Percentiles rank a stretch among this genome's conserved stretches.
These are phyloP conservation scores for Lolium rigidum DNA, from an alignment of 176 grass and related monocot genomes.

Conservation along the genomic window DNA sequence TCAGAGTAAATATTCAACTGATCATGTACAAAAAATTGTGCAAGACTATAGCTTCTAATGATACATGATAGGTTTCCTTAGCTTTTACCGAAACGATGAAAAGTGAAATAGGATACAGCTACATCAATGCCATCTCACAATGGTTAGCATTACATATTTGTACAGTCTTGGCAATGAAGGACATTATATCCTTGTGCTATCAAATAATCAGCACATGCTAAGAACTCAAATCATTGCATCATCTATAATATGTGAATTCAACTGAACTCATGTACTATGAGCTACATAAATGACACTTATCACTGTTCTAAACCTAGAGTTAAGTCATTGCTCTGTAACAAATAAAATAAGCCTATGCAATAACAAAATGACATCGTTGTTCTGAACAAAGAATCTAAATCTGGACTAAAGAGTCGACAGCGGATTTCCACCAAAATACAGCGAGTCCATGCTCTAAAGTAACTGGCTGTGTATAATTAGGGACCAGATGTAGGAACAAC, in stretches of 20 bases:
- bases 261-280: neutral
- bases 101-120: slow-evolving; percentile 28
- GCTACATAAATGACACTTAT: neutral
- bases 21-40: neutral
- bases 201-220: neutral
- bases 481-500: slow-evolving; percentile 24
- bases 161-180: neutral
- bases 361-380: slow-evolving; percentile 16
- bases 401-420: neutral
- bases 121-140: neutral
- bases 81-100: neutral
- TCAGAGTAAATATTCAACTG: slow-evolving; percentile 26
- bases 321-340: slow-evolving; percentile 5
- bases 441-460: slow-evolving; percentile 11
- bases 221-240: neutral
- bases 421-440: neutral
- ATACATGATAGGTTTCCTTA: neutral
- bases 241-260: neutral
- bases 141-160: neutral
- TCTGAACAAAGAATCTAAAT: neutral
- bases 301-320: slow-evolving; percentile 4
- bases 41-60: neutral
- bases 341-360: neutral
- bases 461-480: slow-evolving; percentile 4
- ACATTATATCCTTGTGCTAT: neutral